Evolutionary conservation across 495 filamentous ascomycete genomes (phyloP), one percentile per base, ranked within the genome.

Genomic region (Penicillium longicatenatum): DNA sequence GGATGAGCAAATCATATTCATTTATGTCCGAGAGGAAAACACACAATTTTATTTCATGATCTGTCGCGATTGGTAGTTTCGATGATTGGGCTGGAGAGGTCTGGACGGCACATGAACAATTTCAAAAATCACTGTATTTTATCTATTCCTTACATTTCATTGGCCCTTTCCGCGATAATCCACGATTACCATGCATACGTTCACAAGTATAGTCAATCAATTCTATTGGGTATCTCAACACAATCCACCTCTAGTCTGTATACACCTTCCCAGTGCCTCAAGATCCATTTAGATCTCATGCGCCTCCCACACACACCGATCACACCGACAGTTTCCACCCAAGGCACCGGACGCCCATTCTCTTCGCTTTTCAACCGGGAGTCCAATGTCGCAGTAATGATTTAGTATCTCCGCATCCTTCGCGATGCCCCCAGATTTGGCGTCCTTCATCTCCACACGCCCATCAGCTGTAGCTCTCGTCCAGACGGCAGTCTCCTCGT

Each of bases 331-430:
- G 65, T 75, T 80, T 1, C 93, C 93, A 0, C 93, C 93, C 53
- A 98, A 77, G 30, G 89, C 89, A 3, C 93, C 93, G 49, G 76
- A 74, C 3, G 91, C 91, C 90, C 93, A 96, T 67, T 96, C 93
- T 66, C 95, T 84, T 59, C 94, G 79, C 65, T 93, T 82, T 60
- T 84, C 79, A 1, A 96, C 91, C 7, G 78, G 77, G 63, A 98
- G 64, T 17, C 84, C 77, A 52, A 97, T 84, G 74, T 98, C 94
- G 68, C 92, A 96, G 71, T 98, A 98, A 76, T 97, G 93, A 66
- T 88, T 96, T 57, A 95, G 61, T 30, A 97, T 84, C 75, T 98
- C 93, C 62, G 94, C 82, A 2, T 91, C 92, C 54, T 83, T 84
- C 62, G 72, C 78, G 59, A 98, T 85, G 0, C 89, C 89, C 0